Evolutionary conservation across 352 stramenopile genomes (phyloP).

Genomic region (Globisporangium barbulae): DNA sequence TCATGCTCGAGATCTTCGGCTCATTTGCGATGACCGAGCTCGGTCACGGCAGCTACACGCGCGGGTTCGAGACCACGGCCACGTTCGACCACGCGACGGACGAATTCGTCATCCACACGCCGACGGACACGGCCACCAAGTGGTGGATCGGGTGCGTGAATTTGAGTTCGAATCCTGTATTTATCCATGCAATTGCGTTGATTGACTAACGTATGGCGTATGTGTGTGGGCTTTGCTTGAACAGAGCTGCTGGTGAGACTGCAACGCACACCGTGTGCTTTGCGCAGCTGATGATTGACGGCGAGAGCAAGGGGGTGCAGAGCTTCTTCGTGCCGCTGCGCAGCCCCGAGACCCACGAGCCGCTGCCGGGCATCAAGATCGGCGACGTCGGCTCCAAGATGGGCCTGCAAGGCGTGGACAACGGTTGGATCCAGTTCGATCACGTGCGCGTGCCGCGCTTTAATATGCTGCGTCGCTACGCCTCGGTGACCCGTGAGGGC

Average conservation of each 20-base stretch:
- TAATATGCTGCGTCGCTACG: constrained; percentile 76
- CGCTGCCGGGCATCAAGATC: constrained; percentile 48
- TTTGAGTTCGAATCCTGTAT: not conserved
- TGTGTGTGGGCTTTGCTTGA: not conserved
- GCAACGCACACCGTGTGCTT: constrained; percentile 1
- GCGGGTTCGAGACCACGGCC: constrained; percentile 93
- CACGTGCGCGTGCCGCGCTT: constrained; percentile 64
- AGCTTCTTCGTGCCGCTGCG: constrained; percentile 95
- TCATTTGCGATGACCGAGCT: constrained; percentile 91
- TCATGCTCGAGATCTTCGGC: constrained; percentile 81
- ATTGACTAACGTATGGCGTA: not conserved
- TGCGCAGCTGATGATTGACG: not conserved
- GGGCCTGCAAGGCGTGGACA: constrained; percentile 69
- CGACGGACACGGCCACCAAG: constrained; percentile 93
- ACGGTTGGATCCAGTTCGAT: constrained; percentile 74
- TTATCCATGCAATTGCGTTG: not conserved
- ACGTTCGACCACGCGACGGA: constrained; percentile 89
- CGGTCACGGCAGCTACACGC: constrained; percentile 87
- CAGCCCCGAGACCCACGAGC: constrained; percentile 68
- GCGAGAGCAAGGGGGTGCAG: constrained; percentile 75
- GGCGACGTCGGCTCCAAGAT: constrained; percentile 74
- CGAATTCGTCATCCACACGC: constrained; percentile 94
- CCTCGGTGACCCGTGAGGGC: constrained; percentile 54
- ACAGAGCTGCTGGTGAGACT: not conserved
- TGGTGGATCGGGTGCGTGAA: constrained; percentile 76